These are phyloP conservation scores for Pseudogymnoascus sp. DNA, from an alignment of 2,329 filamentous ascomycete species.

Conservation along the genomic window DNA sequence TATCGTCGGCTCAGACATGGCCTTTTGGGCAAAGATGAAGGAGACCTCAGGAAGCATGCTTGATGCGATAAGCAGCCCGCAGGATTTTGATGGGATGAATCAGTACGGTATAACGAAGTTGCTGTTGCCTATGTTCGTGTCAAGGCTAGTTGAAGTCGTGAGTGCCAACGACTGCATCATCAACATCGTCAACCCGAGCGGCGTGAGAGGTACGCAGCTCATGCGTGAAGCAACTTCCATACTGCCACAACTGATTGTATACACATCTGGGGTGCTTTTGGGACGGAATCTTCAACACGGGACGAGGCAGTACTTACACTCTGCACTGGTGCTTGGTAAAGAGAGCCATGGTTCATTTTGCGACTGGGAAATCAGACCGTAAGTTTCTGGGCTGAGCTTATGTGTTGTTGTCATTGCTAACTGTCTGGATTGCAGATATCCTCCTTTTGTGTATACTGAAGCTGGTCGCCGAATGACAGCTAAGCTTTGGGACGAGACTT, in stretches of 20 bases:
- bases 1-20: conserved; percentile 27
- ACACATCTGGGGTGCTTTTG: conserved; percentile 7
- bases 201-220: conserved; percentile 16
- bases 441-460: background rate
- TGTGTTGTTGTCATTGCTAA: background rate
- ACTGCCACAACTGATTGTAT: conserved; percentile 4
- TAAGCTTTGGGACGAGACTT: conserved; percentile 32
- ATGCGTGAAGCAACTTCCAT: background rate
- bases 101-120: conserved; percentile 13
- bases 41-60: conserved; percentile 3
- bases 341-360: conserved; percentile 21
- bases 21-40: conserved; percentile 12
- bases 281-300: conserved; percentile 15
- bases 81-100: conserved; percentile 8
- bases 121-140: conserved; percentile 14
- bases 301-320: conserved; percentile 19
- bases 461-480: conserved; percentile 22
- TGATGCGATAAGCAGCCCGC: background rate
- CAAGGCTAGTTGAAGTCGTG: conserved; percentile 15
- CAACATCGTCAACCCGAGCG: conserved; percentile 20
- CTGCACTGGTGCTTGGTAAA: conserved; percentile 16
- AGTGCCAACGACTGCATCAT: conserved; percentile 18
- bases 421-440: background rate
- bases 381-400: conserved; percentile 13
- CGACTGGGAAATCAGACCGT: conserved; percentile 20